phyloP scores from a whole-genome alignment of 768 basidiomycete species.

The Kwoniella newhampshirensis region DNA sequence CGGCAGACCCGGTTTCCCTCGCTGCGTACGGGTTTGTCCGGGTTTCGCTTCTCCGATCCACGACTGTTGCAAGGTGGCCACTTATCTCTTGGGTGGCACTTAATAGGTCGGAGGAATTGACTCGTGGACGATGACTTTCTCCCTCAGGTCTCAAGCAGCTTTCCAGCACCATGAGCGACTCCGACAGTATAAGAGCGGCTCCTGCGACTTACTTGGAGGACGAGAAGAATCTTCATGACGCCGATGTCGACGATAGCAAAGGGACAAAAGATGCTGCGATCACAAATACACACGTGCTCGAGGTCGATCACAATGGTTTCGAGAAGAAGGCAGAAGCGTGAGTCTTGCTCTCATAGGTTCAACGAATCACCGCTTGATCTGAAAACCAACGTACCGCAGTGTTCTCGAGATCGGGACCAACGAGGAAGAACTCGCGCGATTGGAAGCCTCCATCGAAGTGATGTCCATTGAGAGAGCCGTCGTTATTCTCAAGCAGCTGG shows the following conservation, averaged over 20 bases:
- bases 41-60: too few species aligned
- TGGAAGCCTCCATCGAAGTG: neutral
- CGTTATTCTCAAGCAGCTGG: constrained; percentile 3
- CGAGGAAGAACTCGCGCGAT: constrained; percentile 3
- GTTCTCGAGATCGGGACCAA: constrained; percentile 1
- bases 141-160: neutral
- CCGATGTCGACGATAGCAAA: neutral
- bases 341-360: neutral
- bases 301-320: neutral
- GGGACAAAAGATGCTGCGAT: neutral
- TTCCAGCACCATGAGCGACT: constrained; percentile 3
- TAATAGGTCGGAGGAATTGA: too few species aligned
- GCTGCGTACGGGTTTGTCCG: too few species aligned
- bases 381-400: neutral
- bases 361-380: too few species aligned
- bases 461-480: constrained; percentile 10
- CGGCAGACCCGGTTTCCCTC: too few species aligned
- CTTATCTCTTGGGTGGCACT: too few species aligned
- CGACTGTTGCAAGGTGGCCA: too few species aligned
- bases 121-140: too few species aligned
- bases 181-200: neutral
- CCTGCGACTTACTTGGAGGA: neutral
- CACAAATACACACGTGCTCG: neutral
- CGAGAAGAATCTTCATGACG: neutral
- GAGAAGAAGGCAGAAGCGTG: neutral